Base-by-base conservation (phyloP, 1,284 basidiomycete genomes). In the Ceratobasidium sp. region DNA sequence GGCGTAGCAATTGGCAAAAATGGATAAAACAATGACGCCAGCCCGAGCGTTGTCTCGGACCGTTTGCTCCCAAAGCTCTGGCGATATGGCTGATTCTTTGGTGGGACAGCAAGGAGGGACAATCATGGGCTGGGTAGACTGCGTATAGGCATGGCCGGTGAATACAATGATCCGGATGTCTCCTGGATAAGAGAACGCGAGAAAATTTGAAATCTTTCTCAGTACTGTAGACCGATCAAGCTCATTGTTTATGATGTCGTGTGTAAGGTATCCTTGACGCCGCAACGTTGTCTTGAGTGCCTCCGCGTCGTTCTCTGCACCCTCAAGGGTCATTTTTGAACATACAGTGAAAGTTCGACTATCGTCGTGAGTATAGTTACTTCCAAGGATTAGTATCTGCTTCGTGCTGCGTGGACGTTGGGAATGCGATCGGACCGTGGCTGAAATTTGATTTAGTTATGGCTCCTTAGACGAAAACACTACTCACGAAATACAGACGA, bases 1-100 rank as follows among this genome's bases (percentile, higher is more conserved):
- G 7, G 69, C 55, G n/a, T 56, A n/a, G 55, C 69, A 71, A 58
- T 39, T 71, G 7, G 69, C 69, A 15, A 71, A 71, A 44, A 71
- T 60, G 5, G 69, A 71, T 6, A 71, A 18, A 1, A 71, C 69
- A 9, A 71, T 44, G 10, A 71, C 69, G 18, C 55, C 69, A 4
- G 69, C 33, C 42, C 23, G 1, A 3, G 69, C 56, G 28, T 46
- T 71, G 4, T 40, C 23, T 7, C 42, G 26, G 3, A 71, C 53
- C 6, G 55, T 28, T 26, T 39, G 5, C 40, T 60, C 55, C 69
- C 69, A 71, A 9, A 26, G 6, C 13, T 71, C 55, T 0, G 69
- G 28, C 1, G 42, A 23, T 6, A 71, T 71, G 6, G 26, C 28
- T 10, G 39, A 53, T 26, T 56, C 39, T 44, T 71, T 33, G 15